phyloP scores from a whole-genome alignment of 148 eudicot genomes.

The Spergularia bocconei region DNA sequence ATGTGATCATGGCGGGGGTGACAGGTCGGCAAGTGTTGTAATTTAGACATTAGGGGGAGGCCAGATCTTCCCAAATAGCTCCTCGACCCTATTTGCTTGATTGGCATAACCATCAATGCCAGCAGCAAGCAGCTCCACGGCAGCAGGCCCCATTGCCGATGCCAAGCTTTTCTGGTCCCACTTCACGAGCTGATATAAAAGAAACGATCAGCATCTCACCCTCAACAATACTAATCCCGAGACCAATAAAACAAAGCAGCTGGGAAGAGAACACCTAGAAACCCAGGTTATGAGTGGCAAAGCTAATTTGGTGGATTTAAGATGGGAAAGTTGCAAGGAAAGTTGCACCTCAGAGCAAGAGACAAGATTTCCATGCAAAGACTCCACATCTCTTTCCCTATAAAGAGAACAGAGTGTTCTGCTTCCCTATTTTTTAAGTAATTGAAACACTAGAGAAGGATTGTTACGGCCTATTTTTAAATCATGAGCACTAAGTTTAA shows the following conservation, averaged over 20 bases:
- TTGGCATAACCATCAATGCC: constrained; percentile 76
- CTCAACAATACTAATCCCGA: constrained; percentile 1
- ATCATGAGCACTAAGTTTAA: no score
- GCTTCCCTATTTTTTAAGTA: no score
- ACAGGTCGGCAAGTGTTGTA: background rate
- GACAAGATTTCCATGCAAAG: no score
- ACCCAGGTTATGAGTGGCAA: no score
- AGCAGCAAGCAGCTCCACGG: constrained; percentile 70
- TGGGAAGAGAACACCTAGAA: background rate
- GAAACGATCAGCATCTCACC: constrained; percentile 15
- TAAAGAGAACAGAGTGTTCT: no score
- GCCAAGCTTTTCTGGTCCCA: constrained; percentile 92
- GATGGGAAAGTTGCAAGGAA: no score
- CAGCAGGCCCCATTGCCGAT: constrained; percentile 89
- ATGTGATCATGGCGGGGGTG: background rate
- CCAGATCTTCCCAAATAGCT: constrained; percentile 88
- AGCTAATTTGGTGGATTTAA: no score
- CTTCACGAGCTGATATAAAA: constrained; percentile 58
- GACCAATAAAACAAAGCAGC: background rate
- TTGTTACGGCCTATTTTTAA: no score
- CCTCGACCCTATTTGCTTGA: constrained; percentile 79
- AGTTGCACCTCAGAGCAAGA: no score
- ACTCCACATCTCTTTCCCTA: no score
- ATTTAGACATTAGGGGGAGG: constrained; percentile 90
- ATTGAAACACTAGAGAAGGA: no score